Base-by-base conservation (phyloP, 805 yeast species). In the Cyberlindnera amylophila region DNA sequence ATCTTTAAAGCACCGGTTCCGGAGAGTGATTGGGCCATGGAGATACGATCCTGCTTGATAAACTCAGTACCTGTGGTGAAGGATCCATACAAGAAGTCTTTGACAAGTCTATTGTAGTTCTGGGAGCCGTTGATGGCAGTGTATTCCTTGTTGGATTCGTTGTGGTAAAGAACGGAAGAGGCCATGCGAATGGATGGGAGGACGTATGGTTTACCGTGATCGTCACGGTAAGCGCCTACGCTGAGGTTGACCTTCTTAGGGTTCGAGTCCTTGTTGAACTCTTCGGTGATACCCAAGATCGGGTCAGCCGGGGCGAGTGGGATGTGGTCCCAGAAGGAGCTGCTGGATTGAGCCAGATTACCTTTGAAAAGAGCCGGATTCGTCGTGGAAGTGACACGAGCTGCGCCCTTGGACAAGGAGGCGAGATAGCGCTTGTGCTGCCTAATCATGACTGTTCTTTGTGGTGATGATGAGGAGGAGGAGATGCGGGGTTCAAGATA, bases 1-100 rank as follows among this genome's bases (percentile, higher is more conserved):
- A 91, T 81, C 52, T 95, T 80, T 48, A 90, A 71, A 3, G 97
- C 91, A 49, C 99, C 99, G 30, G 99, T 91, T 50, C 99, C 99
- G 31, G 95, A 84, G 48, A 91, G 73, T 44, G 97, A 84, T 68
- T 91, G 99, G 12, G 89, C 73, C 38, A 95, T 79, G 40, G 88
- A 84, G 32, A 90, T 75, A 55, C 95, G 74, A 36, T 51, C 59
- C 32, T 77, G 81, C 12, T 67, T 65, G 33, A 83, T 63, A 43
- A 83, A 74, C 45, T 73, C 60, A 30, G 73, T 68, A 31, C 86
- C 86, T 47, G 72, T 65, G 38, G 69, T 60, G 50, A 79, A 82
- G 52, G 81, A 79, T 50, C 84, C 80, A 68, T 81, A 88, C 35
- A 91, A 72, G 57, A 88, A 80, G 55, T 75, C 67, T 55, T 81